Conservation (phyloP, 805 yeast genomes). For the Candida ovalis region DNA sequence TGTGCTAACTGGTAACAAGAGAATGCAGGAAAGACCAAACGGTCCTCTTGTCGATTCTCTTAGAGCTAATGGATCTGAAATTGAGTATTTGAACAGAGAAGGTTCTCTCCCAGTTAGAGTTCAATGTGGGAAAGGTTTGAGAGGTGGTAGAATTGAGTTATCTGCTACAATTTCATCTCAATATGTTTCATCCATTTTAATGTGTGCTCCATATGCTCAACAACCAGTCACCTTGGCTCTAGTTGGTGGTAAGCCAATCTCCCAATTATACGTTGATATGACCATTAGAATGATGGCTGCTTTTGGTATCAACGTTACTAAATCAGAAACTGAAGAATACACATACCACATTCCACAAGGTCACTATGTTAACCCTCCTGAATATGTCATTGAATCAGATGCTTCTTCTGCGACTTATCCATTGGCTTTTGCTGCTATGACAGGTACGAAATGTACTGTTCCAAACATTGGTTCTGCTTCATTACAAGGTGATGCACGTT, state of each 20-base stretch:
- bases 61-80: constrained; percentile 68
- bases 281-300: constrained; percentile 91
- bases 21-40: constrained; percentile 97
- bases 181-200: constrained; percentile 90
- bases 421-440: constrained; percentile 93
- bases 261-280: constrained; percentile 95
- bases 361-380: constrained; percentile 71
- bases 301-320: constrained; percentile 77
- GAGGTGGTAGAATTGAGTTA: constrained; percentile 89
- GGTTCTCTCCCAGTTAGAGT: constrained; percentile 88
- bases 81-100: constrained; percentile 64
- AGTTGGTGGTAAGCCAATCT: constrained; percentile 96
- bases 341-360: constrained; percentile 92
- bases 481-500: constrained; percentile 94
- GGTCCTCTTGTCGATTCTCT: constrained; percentile 95
- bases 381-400: constrained; percentile 90
- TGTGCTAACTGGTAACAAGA: constrained; percentile 83
- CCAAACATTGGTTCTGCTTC: constrained; percentile 93
- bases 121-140: constrained; percentile 62
- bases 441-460: constrained; percentile 87
- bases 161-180: constrained; percentile 97
- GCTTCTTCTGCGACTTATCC: constrained; percentile 99
- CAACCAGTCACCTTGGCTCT: constrained; percentile 82
- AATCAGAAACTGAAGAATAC: constrained; percentile 66
- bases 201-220: constrained; percentile 97